phyloP scores from a whole-genome alignment of 768 basidiomycete genomes.

The Phaeolepiota aurea region DNA sequence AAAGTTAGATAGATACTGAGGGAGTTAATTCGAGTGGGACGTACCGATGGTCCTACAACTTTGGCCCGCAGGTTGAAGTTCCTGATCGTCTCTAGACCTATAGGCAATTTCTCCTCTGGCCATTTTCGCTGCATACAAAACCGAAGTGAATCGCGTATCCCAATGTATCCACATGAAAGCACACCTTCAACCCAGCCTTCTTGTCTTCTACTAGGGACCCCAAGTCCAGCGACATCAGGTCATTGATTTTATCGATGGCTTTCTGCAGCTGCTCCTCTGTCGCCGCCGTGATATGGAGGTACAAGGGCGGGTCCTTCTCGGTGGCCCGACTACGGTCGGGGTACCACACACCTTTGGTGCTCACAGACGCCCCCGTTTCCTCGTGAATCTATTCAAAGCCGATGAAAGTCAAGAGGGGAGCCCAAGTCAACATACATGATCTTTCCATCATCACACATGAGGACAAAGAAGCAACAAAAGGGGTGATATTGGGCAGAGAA shows the following conservation, averaged over 20 bases:
- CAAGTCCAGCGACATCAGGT: constrained; percentile 55
- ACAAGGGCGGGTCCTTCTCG: constrained; percentile 79
- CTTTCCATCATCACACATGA: too few species aligned
- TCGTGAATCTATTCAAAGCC: constrained; percentile 58
- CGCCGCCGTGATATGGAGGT: constrained; percentile 77
- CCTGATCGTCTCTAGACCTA: constrained; percentile 74
- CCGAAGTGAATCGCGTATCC: not conserved
- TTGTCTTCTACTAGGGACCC: constrained; percentile 63
- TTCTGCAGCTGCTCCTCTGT: constrained; percentile 48
- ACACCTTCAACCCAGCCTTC: constrained; percentile 48
- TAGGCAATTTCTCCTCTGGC: constrained; percentile 86
- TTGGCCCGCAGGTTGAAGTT: constrained; percentile 94
- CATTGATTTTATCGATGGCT: constrained; percentile 59
- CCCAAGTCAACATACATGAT: too few species aligned
- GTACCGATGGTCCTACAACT: constrained; percentile 82
- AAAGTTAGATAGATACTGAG: not conserved
- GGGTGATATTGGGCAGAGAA: too few species aligned
- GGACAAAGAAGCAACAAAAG: too few species aligned
- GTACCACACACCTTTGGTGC: constrained; percentile 87
- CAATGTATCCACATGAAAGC: too few species aligned
- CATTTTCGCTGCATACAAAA: constrained; percentile 62
- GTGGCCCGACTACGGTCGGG: constrained; percentile 79
- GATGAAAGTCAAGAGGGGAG: constrained; percentile 12
- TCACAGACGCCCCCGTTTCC: constrained; percentile 77
- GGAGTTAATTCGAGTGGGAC: constrained; percentile 11